Evolutionary conservation across 2,329 filamentous ascomycete species (phyloP).

Genomic region (Penicillium hesseltinei): DNA sequence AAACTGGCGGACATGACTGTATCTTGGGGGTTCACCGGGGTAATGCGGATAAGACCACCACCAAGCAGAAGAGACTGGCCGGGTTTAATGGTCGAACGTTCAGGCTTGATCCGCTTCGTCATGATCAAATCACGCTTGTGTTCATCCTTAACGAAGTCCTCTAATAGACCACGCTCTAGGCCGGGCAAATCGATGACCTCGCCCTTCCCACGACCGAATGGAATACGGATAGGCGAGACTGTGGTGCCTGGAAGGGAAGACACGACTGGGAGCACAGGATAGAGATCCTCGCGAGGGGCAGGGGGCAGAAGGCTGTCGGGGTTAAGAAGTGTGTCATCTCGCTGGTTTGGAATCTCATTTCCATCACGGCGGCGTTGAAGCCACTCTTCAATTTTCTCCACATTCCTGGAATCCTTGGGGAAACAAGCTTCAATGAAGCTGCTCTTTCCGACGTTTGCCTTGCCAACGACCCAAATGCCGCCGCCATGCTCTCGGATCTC

Average conservation of each 20-base stretch:
- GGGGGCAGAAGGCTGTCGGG: constrained; percentile 68
- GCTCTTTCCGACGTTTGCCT: constrained; percentile 96
- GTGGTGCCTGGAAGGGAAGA: constrained; percentile 89
- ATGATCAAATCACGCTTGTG: constrained; percentile 71
- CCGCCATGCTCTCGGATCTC: constrained; percentile 81
- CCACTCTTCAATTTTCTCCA: constrained; percentile 37
- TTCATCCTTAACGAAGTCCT: constrained; percentile 66
- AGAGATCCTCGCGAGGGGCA: constrained; percentile 67
- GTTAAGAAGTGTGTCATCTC: constrained; percentile 23
- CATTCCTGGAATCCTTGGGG: constrained; percentile 65
- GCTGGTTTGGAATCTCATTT: constrained; percentile 12
- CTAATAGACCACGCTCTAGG: constrained; percentile 70
- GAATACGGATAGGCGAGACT: constrained; percentile 88
- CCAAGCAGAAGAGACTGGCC: constrained; percentile 80
- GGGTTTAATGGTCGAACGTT: constrained; percentile 69
- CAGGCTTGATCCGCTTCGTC: constrained; percentile 69
- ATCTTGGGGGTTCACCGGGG: constrained; percentile 63
- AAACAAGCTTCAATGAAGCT: constrained; percentile 84
- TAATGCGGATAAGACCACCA: constrained; percentile 84
- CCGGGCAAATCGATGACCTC: constrained; percentile 94
- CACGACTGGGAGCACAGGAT: constrained; percentile 80
- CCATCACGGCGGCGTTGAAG: constrained; percentile 30
- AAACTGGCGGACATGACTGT: constrained; percentile 83
- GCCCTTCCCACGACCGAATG: constrained; percentile 80
- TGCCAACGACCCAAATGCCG: constrained; percentile 94